These are phyloP conservation scores for Leptodontidium sp. DNA, from an alignment of 2,329 filamentous ascomycete species.

Conservation along the genomic window DNA sequence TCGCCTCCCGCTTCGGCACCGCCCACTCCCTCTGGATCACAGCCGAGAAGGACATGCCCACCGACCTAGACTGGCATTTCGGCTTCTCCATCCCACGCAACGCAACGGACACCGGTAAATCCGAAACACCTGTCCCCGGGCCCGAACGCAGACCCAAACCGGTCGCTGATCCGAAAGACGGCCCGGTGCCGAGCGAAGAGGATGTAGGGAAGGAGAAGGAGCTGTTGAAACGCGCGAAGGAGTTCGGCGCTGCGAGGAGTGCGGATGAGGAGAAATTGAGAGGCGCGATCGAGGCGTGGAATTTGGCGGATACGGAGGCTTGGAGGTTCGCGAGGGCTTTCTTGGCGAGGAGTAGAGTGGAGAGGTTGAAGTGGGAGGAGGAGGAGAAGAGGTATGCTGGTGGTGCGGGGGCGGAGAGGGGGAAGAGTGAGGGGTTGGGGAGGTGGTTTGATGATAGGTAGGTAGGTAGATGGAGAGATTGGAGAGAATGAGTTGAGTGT, in stretches of 20 bases:
- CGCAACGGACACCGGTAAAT: slow-evolving; percentile 60
- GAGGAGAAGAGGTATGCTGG: slow-evolving; percentile 71
- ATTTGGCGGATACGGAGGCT: slow-evolving; percentile 76
- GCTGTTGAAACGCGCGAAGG: slow-evolving; percentile 63
- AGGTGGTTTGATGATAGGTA: slow-evolving; percentile 44
- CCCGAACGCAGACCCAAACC: slow-evolving; percentile 63
- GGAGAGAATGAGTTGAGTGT: background rate
- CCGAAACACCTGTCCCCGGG: slow-evolving; percentile 64
- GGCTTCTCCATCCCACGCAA: slow-evolving; percentile 80
- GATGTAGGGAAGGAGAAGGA: slow-evolving; percentile 62
- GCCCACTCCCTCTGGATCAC: slow-evolving; percentile 82
- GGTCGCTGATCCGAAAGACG: slow-evolving; percentile 56
- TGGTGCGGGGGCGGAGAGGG: slow-evolving; percentile 58
- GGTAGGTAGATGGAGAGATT: background rate
- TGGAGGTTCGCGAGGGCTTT: slow-evolving; percentile 80
- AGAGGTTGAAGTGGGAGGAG: slow-evolving; percentile 74
- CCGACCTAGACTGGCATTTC: slow-evolving; percentile 88
- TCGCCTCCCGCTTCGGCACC: slow-evolving; percentile 72
- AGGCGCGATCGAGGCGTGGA: slow-evolving; percentile 69
- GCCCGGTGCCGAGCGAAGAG: slow-evolving; percentile 59
- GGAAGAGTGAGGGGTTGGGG: slow-evolving; percentile 41
- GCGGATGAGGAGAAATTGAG: slow-evolving; percentile 57
- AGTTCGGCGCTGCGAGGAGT: slow-evolving; percentile 54
- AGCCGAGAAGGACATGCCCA: slow-evolving; percentile 65
- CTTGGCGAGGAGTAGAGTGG: slow-evolving; percentile 66